phyloP scores from a whole-genome alignment of 1,139 yeast species.

The Magnusiomyces suaveolens region DNA sequence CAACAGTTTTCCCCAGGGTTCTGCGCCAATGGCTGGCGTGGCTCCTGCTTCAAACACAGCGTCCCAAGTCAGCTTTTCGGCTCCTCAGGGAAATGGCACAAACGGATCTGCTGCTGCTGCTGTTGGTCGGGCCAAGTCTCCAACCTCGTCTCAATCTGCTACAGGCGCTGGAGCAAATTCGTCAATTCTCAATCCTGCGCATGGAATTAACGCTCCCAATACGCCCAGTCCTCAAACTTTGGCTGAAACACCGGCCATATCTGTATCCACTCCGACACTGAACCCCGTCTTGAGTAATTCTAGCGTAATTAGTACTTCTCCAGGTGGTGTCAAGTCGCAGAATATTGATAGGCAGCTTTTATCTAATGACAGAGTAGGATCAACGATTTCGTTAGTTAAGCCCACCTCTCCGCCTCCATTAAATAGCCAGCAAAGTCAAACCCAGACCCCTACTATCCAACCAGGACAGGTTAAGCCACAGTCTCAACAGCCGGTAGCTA shows the following conservation, averaged over 20 bases:
- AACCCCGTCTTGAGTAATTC: background rate
- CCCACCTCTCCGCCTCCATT: slow-evolving; percentile 3
- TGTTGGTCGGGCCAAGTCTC: background rate
- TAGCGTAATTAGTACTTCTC: background rate
- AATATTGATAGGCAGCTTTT: background rate
- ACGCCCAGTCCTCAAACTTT: background rate
- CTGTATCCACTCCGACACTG: background rate
- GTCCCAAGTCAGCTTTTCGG: background rate
- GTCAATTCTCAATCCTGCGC: background rate
- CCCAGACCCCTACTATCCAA: background rate
- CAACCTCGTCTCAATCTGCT: background rate
- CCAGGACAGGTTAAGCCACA: background rate
- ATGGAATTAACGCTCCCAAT: background rate
- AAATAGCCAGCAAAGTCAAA: background rate
- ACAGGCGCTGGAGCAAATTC: background rate
- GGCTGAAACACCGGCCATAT: background rate
- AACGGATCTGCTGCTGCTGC: background rate
- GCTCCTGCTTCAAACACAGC: background rate
- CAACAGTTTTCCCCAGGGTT: slow-evolving; percentile 15
- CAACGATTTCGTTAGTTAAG: background rate
- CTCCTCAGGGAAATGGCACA: background rate
- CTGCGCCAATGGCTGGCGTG: background rate
- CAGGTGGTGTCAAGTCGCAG: background rate
- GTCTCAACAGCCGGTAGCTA: background rate
- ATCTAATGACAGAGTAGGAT: background rate